Conservation (phyloP, 306 rosid species). For the Lathyrus sativus region DNA sequence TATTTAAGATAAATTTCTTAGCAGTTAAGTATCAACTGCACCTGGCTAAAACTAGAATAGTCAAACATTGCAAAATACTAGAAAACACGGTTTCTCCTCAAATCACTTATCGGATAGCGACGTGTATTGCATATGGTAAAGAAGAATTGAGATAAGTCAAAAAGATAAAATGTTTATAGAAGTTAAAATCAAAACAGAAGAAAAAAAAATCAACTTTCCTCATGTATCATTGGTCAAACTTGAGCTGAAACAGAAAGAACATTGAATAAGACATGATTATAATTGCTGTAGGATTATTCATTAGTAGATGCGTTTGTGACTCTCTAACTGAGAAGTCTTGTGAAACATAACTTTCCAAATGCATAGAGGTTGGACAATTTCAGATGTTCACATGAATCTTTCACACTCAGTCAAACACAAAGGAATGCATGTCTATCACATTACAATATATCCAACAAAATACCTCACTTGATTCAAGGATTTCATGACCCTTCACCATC, state of each 20-base stretch:
- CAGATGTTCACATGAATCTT: background rate
- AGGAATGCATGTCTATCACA: too few relatives aligned
- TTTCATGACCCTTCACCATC: background rate
- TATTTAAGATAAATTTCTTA: background rate
- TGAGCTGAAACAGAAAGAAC: background rate
- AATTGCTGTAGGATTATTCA: background rate
- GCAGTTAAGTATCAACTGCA: background rate
- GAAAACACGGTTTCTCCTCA: background rate
- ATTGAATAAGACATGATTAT: background rate
- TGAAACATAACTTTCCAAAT: background rate
- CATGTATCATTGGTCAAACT: background rate
- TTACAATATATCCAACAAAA: background rate
- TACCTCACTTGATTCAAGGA: background rate
- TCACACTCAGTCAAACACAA: background rate
- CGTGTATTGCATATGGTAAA: too few relatives aligned
- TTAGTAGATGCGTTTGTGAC: background rate
- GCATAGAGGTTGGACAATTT: background rate
- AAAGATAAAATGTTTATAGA: too few relatives aligned
- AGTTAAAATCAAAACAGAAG: too few relatives aligned
- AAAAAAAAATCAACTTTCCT: too few relatives aligned
- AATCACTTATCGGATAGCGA: background rate
- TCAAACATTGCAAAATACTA: background rate
- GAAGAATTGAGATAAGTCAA: too few relatives aligned
- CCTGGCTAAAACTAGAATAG: background rate
- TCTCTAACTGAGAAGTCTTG: background rate